Conservation (phyloP, 345 rosid genomes). For the Cardamine occulta region DNA sequence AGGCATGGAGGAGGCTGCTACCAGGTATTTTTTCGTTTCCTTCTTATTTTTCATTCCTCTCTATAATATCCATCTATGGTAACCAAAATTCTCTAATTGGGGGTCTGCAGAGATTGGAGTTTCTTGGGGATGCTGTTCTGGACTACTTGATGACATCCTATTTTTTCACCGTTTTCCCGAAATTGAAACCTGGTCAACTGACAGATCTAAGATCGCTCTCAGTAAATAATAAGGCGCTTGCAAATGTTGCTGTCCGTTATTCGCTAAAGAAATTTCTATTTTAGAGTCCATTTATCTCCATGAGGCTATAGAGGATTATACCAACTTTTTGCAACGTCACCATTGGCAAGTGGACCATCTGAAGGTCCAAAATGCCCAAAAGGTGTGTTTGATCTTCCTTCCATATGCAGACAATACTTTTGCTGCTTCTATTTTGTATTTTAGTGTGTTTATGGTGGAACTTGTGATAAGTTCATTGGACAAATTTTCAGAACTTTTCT, state of each 20-base stretch:
- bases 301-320: conserved; percentile 61
- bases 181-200: conserved; percentile 88
- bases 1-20: conserved; percentile 93
- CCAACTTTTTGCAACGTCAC: conserved; percentile 49
- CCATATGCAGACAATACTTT: background rate
- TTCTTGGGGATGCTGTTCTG: conserved; percentile 96
- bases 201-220: conserved; percentile 86
- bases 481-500: conserved; percentile 7
- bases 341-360: conserved; percentile 45
- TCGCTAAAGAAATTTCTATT: conserved; percentile 66
- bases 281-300: conserved; percentile 61
- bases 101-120: conserved; percentile 80
- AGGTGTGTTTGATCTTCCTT: conserved; percentile 52
- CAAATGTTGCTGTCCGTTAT: conserved; percentile 66
- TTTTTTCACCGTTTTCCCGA: conserved; percentile 76
- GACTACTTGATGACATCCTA: conserved; percentile 90
- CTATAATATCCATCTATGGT: conserved; percentile 11
- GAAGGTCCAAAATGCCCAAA: conserved; percentile 84
- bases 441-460: conserved; percentile 26
- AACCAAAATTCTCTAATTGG: conserved; percentile 34
- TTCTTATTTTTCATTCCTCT: conserved; percentile 1
- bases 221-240: conserved; percentile 80
- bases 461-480: conserved; percentile 20
- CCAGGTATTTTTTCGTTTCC: conserved; percentile 57
- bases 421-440: conserved; percentile 11